Conservation (phyloP, 2,329 filamentous ascomycete species). For the Colletotrichum coccodes region DNA sequence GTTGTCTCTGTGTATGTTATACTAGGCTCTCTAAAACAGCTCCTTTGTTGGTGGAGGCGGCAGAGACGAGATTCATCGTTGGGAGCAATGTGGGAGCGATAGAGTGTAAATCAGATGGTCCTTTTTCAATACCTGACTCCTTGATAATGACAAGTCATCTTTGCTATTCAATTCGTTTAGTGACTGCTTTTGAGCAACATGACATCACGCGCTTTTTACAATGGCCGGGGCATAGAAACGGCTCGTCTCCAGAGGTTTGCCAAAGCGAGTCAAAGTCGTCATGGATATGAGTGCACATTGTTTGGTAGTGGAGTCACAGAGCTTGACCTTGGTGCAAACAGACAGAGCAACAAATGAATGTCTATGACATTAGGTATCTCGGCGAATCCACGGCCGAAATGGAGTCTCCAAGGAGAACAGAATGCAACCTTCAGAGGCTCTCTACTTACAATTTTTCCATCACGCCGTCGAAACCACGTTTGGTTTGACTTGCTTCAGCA, state of each 20-base stretch:
- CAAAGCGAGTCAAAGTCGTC: not conserved
- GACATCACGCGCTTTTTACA: not conserved
- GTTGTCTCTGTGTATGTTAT: constrained; percentile 42
- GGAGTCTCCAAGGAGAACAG: not conserved
- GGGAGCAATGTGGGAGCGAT: constrained; percentile 40
- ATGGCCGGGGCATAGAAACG: too few relatives aligned
- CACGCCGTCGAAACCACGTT: not conserved
- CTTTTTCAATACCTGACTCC: constrained; percentile 50
- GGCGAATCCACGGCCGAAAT: not conserved
- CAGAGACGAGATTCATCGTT: constrained; percentile 36
- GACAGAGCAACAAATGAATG: not conserved
- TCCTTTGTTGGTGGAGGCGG: constrained; percentile 55
- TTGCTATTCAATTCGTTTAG: not conserved
- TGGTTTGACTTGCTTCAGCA: not conserved
- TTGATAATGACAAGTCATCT: constrained; percentile 33
- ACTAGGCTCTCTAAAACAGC: constrained; percentile 47
- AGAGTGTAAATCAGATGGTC: constrained; percentile 63
- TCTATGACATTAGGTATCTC: not conserved
- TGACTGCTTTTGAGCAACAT: not conserved
- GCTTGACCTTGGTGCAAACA: not conserved
- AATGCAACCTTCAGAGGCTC: not conserved
- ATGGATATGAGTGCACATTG: not conserved
- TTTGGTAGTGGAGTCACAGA: not conserved
- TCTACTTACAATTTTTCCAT: not conserved
- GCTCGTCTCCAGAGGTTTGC: too few relatives aligned